phyloP scores from a whole-genome alignment of 1,284 basidiomycete species.

The Spongiforma sp. region DNA sequence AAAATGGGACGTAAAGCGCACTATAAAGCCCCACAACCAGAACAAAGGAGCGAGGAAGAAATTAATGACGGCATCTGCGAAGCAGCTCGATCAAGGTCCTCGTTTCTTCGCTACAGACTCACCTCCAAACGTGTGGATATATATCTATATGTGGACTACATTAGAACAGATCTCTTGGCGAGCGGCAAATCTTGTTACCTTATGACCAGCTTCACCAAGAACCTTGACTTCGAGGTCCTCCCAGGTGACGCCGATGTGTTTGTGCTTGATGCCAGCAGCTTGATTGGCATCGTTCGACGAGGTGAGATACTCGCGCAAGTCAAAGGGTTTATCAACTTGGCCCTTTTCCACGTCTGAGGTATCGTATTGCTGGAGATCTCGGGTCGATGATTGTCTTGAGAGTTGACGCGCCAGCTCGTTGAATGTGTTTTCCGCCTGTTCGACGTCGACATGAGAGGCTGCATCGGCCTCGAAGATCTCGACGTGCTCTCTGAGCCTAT shows the following conservation, averaged over 20 bases:
- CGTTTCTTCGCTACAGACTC: conserved; percentile 25
- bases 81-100: conserved; percentile 9
- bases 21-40: conserved; percentile 53
- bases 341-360: conserved; percentile 64
- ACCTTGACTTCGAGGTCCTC: conserved; percentile 76
- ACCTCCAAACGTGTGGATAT: conserved; percentile 70
- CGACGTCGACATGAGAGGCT: too few relatives aligned
- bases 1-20: conserved; percentile 62
- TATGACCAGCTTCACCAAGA: conserved; percentile 62
- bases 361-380: too few relatives aligned
- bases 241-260: conserved; percentile 86
- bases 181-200: conserved; percentile 44
- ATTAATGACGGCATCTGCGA: conserved; percentile 59
- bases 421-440: too few relatives aligned
- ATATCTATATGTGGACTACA: conserved; percentile 49
- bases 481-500: too few relatives aligned
- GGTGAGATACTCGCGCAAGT: conserved; percentile 78
- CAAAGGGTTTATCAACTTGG: conserved; percentile 50
- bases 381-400: too few relatives aligned
- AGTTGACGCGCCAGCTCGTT: too few relatives aligned
- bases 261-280: conserved; percentile 78
- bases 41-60: conserved; percentile 63
- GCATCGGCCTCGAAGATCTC: too few relatives aligned
- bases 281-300: conserved; percentile 71
- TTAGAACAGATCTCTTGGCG: conserved; percentile 5